These are phyloP conservation scores for Aspergillus amoenus DNA, from an alignment of 2,329 filamentous ascomycete genomes.

Conservation along the genomic window DNA sequence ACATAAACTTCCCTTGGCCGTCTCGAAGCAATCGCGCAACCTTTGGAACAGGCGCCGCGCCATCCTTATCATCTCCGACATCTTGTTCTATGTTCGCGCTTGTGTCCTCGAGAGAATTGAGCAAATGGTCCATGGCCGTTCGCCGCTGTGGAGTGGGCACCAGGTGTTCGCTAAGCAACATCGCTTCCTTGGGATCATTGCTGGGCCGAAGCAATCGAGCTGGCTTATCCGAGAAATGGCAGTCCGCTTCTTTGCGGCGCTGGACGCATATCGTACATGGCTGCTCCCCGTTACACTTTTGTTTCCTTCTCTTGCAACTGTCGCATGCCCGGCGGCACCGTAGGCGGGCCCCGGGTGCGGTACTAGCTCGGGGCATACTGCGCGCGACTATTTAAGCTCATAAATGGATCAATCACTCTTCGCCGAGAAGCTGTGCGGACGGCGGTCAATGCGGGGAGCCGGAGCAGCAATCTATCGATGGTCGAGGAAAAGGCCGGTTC, in stretches of 20 bases:
- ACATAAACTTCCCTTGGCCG: constrained; percentile 55
- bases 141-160: constrained; percentile 30
- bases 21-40: constrained; percentile 50
- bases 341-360: constrained; percentile 30
- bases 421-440: not conserved
- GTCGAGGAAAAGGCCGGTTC: no score
- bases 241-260: constrained; percentile 43
- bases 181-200: constrained; percentile 27
- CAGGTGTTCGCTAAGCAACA: constrained; percentile 34
- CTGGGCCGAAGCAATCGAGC: constrained; percentile 33
- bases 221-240: constrained; percentile 40
- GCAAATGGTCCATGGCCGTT: constrained; percentile 34
- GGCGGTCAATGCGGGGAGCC: not conserved
- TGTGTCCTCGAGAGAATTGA: constrained; percentile 34
- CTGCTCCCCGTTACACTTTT: constrained; percentile 53
- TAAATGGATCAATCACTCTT: not conserved
- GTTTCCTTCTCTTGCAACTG: constrained; percentile 49
- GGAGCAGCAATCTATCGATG: not conserved
- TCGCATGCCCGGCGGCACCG: constrained; percentile 44
- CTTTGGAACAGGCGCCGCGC: constrained; percentile 35
- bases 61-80: constrained; percentile 31
- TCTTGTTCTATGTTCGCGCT: constrained; percentile 31
- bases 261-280: constrained; percentile 53
- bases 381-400: no score
- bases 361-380: constrained; percentile 34